These are phyloP conservation scores for Ophiostoma australiae DNA, from an alignment of 2,329 filamentous ascomycete genomes.

Conservation along the genomic window DNA sequence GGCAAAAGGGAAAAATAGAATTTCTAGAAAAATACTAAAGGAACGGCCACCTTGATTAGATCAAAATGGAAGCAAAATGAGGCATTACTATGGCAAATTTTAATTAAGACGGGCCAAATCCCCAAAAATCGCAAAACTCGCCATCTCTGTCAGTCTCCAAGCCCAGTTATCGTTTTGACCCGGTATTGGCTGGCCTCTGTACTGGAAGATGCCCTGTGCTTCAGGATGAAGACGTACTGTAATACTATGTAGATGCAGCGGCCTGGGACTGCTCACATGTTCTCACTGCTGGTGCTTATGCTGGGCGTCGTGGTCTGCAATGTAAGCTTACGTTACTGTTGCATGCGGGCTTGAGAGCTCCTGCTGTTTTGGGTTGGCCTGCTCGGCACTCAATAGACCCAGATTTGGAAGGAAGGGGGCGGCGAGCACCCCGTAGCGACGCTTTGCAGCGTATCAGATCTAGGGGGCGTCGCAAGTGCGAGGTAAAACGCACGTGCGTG, in stretches of 20 bases:
- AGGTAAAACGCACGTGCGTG: not conserved
- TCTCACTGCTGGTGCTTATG: not conserved
- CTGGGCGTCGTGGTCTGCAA: not conserved
- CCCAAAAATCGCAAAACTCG: not conserved
- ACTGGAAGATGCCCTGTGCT: not conserved
- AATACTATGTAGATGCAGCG: too few relatives aligned
- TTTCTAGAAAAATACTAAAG: not conserved
- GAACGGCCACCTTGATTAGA: not conserved
- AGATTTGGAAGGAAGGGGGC: constrained; percentile 9
- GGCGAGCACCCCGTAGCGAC: not conserved
- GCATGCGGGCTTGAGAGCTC: constrained; percentile 9
- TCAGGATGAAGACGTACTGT: not conserved
- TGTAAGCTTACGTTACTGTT: not conserved
- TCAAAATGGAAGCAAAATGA: not conserved
- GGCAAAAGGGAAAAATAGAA: not conserved
- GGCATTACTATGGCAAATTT: not conserved
- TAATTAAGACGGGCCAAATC: not conserved
- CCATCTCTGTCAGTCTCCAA: not conserved
- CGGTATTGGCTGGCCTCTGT: not conserved
- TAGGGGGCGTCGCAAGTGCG: constrained; percentile 4
- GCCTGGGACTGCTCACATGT: not conserved
- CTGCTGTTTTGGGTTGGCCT: constrained; percentile 15
- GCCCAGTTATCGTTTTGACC: not conserved
- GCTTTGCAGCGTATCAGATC: constrained; percentile 2
- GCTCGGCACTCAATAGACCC: constrained; percentile 3